phyloP scores from a whole-genome alignment of 345 rosid genomes.

The Arabidopsis suecica region DNA sequence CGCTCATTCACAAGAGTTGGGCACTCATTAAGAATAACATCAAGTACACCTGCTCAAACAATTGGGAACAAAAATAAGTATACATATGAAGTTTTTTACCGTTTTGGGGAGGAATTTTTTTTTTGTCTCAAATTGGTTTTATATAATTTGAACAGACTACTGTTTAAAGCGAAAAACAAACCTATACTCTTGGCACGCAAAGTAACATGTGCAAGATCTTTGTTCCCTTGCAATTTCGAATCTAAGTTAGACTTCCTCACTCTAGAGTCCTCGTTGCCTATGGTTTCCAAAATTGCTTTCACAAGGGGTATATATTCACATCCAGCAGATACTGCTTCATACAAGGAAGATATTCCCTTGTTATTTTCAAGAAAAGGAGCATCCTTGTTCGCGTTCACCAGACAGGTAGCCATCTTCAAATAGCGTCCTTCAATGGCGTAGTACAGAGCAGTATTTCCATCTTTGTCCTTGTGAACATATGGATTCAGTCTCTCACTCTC shows the following conservation, averaged over 20 bases:
- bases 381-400: not conserved
- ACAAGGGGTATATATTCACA: not conserved
- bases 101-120: no score
- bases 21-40: not conserved
- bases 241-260: not conserved
- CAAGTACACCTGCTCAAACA: not conserved
- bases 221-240: not conserved
- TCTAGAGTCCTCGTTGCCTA: not conserved
- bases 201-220: not conserved
- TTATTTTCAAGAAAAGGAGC: slow-evolving; percentile 1
- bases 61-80: not conserved
- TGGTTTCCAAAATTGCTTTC: not conserved
- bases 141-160: no score
- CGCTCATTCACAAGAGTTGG: not conserved
- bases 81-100: no score
- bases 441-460: slow-evolving; percentile 44
- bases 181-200: not conserved
- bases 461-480: not conserved
- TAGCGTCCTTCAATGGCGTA: not conserved
- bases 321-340: not conserved
- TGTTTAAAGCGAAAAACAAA: not conserved
- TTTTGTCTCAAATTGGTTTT: no score
- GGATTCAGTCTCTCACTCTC: not conserved
- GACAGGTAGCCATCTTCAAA: not conserved
- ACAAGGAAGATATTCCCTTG: not conserved